phyloP scores from a whole-genome alignment of 148 eudicot genomes.

The Rheum nobile region DNA sequence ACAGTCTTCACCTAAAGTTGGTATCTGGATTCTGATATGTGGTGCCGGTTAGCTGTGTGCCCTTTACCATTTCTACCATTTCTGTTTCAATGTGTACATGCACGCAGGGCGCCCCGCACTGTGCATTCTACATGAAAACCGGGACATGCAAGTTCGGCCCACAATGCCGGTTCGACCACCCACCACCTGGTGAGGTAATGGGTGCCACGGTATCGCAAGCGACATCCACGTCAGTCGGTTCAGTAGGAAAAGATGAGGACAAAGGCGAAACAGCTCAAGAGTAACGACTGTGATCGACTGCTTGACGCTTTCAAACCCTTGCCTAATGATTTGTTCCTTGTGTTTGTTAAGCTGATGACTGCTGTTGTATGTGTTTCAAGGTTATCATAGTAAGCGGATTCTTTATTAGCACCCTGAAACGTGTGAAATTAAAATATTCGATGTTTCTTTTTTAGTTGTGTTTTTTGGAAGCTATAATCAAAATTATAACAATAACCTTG shows the following conservation, averaged over 20 bases:
- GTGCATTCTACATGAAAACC: conserved; percentile 94
- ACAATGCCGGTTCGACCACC: conserved; percentile 92
- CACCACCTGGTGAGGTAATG: conserved; percentile 90
- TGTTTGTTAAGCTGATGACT: background rate
- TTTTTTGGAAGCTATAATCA: background rate
- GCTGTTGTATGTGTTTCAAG: background rate
- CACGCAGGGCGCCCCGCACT: conserved; percentile 54
- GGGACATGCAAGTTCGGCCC: conserved; percentile 78
- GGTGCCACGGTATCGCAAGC: conserved; percentile 32
- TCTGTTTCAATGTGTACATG: background rate
- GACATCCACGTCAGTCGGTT: conserved; percentile 13
- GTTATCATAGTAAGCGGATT: background rate
- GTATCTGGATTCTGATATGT: background rate
- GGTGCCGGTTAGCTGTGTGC: background rate
- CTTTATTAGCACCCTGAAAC: background rate
- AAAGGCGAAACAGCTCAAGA: background rate
- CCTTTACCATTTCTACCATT: background rate
- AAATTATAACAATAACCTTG: too few relatives aligned
- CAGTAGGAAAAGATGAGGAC: conserved; percentile 2
- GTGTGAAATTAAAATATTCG: background rate
- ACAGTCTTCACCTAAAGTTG: background rate
- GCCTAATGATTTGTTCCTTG: background rate
- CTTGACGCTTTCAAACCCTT: background rate
- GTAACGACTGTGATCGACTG: background rate
- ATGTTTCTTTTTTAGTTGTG: background rate